Conservation (phyloP, 805 yeast species). For the Candida oleophila region DNA sequence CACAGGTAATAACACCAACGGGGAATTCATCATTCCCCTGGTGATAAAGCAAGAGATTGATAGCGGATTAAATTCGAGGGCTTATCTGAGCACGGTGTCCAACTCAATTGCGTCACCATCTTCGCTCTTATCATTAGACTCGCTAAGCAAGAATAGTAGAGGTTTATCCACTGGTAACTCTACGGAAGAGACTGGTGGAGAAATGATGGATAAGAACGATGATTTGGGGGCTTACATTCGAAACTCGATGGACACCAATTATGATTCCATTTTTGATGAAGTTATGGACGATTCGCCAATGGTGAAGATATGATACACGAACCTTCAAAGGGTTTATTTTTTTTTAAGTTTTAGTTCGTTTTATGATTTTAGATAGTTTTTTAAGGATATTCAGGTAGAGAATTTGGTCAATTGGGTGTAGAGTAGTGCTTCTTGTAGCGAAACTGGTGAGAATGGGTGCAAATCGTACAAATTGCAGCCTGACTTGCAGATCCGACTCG, state of each 20-base stretch:
- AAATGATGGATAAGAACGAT: not conserved
- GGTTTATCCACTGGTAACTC: not conserved
- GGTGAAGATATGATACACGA: conserved; percentile 18
- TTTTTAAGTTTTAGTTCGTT: not conserved
- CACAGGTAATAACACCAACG: conserved; percentile 2
- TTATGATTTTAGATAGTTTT: not conserved
- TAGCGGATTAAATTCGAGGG: not conserved
- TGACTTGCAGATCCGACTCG: not conserved
- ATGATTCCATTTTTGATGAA: conserved; percentile 27
- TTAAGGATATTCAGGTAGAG: not conserved
- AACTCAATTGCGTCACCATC: conserved; percentile 28
- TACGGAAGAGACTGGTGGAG: not conserved
- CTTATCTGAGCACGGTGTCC: not conserved
- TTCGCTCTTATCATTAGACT: conserved; percentile 33
- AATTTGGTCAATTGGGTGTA: not conserved
- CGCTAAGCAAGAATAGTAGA: conserved; percentile 13
- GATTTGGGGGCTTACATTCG: not conserved
- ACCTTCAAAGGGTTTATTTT: not conserved
- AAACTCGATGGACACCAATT: conserved; percentile 7
- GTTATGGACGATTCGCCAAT: conserved; percentile 23
- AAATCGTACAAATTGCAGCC: not conserved
- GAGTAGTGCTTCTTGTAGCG: no score
- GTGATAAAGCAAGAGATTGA: not conserved
- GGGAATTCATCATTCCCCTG: not conserved
- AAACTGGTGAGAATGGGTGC: no score